A percentile compares a stretch with the other conserved stretches of the same genome.
Conservation (phyloP, 108 stramenopile genomes). For the Fragilaria crotonensis region DNA sequence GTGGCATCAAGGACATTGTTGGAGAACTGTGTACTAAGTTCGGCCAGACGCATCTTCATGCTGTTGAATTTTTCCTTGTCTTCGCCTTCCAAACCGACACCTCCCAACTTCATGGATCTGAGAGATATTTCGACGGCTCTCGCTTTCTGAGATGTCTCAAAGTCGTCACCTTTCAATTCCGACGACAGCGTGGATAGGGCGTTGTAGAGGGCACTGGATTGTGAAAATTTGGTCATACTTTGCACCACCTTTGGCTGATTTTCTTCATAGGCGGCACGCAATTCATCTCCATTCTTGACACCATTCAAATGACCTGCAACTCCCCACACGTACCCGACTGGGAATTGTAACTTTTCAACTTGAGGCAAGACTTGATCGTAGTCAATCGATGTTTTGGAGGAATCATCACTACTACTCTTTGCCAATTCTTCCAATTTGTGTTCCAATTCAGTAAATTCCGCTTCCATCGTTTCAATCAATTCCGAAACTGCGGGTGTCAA, state of each 20-base stretch:
- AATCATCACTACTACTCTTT: conserved; percentile 4
- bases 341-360: conserved; percentile 69
- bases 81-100: conserved; percentile 89
- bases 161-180: conserved; percentile 33
- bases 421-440: conserved; percentile 13
- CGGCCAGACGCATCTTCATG: conserved; percentile 82
- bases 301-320: conserved; percentile 96
- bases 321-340: conserved; percentile 87
- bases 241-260: conserved; percentile 92
- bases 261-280: conserved; percentile 88
- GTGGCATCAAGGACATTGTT: conserved; percentile 98
- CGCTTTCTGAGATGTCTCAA: conserved; percentile 55
- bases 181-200: conserved; percentile 66
- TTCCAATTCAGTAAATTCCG: conserved; percentile 68
- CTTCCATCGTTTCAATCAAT: conserved; percentile 56
- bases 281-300: conserved; percentile 91
- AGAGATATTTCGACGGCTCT: conserved; percentile 76
- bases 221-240: conserved; percentile 79
- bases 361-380: conserved; percentile 74
- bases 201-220: conserved; percentile 84
- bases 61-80: conserved; percentile 92
- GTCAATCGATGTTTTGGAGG: conserved; percentile 1
- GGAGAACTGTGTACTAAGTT: conserved; percentile 80
- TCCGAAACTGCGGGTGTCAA: conserved; percentile 78
- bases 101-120: conserved; percentile 79